Percentiles rank a stretch among this genome's conserved stretches.
These are phyloP conservation scores for Trichoderma sp. DNA, from an alignment of 2,329 filamentous ascomycete species.

Conservation along the genomic window DNA sequence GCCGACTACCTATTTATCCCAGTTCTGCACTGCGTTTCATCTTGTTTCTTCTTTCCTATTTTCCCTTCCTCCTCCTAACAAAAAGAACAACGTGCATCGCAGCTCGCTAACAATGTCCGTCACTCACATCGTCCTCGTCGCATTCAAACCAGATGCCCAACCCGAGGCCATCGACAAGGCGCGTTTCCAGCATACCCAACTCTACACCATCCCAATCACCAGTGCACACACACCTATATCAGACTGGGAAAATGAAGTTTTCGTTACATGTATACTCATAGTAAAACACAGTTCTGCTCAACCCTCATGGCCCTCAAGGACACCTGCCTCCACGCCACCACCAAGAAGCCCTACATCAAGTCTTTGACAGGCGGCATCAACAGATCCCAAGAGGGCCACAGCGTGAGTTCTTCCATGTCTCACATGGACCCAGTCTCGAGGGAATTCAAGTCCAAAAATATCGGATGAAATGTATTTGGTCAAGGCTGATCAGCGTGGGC, in stretches of 20 bases:
- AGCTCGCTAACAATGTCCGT: neutral
- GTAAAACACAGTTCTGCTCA: slow-evolving; percentile 36
- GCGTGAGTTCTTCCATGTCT: slow-evolving; percentile 46
- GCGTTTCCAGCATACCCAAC: neutral
- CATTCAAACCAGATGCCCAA: neutral
- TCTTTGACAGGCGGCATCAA: slow-evolving; percentile 61
- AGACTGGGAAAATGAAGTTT: too few species aligned
- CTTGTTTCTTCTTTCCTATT: neutral
- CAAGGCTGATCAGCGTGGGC: neutral
- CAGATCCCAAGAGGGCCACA: slow-evolving; percentile 61
- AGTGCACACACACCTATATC: neutral
- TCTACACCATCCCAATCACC: too few species aligned
- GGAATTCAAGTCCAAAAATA: neutral
- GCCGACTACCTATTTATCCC: too few species aligned
- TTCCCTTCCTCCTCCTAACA: neutral
- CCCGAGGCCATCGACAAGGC: neutral
- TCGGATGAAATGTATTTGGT: neutral
- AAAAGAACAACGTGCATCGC: neutral
- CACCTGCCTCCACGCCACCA: slow-evolving; percentile 63
- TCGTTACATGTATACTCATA: neutral
- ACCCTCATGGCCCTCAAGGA: slow-evolving; percentile 54
- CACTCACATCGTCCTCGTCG: neutral
- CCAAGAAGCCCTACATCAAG: slow-evolving; percentile 62
- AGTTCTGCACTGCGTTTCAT: neutral
- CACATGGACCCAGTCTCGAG: neutral